Evolutionary conservation across 1,139 yeast genomes (phyloP), one percentile per base, ranked within the genome.

Genomic region (Zygosaccharomyces pseudobailii): DNA sequence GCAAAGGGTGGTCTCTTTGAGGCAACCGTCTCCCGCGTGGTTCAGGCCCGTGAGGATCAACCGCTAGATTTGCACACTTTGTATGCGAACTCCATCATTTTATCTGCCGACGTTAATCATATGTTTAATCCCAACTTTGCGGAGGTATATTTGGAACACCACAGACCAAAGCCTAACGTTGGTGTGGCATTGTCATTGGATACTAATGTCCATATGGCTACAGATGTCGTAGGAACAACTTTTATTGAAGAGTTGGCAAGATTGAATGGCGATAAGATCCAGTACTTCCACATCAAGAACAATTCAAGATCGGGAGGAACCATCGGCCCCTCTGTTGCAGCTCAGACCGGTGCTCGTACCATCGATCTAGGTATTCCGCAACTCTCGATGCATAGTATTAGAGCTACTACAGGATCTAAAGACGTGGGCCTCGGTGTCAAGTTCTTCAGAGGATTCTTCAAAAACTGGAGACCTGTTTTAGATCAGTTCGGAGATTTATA

Each of bases 291-390:
- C 57, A 78, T 83, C 55, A 75, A 88, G 61, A 85, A 85, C 66
- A 87, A 80, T 60, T 73, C 82, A 7, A 72, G 87, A 51, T 79
- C 87, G 2, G 95, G 94, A 10, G 87, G 90, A 25, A 86, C 94
- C 19, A 84, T 86, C 60, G 95, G 95, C 0, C 92, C 92, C 6
- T 72, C 76, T 39, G 68, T 86, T 46, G 72, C 88, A 1, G 69
- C 80, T 6, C 65, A 62, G 44, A 83, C 90, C 1, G 94, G 95
- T 28, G 85, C 89, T 8, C 74, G 88, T 59, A 82, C 88, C 24
- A 75, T 84, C 42, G 95, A 86, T 62, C 71, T 84, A 48, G 95
- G 95, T 35, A 80, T 86, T 52, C 83, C 94, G 0, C 89, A 84
- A 58, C 70, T 84, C 55, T 76, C 89, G 6, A 86, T 86, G 95